A percentile compares a stretch with the other conserved stretches of the same genome.
Evolutionary conservation across 2,329 filamentous ascomycete genomes (phyloP).

Genomic region (Aspergillus quadrilineatus): DNA sequence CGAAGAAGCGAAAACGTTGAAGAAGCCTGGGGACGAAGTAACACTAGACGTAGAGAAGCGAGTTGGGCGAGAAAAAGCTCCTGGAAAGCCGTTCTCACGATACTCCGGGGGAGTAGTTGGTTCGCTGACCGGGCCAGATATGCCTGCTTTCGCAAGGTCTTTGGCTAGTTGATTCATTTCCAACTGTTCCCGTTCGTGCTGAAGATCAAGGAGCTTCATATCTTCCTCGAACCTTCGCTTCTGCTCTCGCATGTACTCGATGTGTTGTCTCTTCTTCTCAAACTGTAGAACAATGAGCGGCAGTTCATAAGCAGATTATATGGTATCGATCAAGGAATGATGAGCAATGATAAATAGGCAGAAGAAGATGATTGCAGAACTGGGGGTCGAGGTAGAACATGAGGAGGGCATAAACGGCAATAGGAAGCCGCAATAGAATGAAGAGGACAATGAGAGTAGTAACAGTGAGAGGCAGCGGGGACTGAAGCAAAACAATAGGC

Average conservation of each 20-base stretch:
- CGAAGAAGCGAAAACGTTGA: constrained; percentile 71
- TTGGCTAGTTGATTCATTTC: constrained; percentile 84
- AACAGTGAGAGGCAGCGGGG: not conserved
- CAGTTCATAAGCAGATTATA: constrained; percentile 5
- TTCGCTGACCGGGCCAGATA: constrained; percentile 79
- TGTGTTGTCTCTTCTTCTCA: constrained; percentile 90
- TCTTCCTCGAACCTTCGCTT: constrained; percentile 87
- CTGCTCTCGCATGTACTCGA: constrained; percentile 86
- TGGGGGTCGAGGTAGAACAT: not conserved
- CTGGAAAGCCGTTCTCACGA: constrained; percentile 75
- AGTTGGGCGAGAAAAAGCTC: constrained; percentile 78
- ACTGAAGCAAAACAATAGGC: not conserved
- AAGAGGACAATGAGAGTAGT: not conserved
- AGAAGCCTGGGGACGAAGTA: constrained; percentile 73
- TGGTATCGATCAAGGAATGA: not conserved
- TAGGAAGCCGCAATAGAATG: not conserved
- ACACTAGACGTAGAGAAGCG: constrained; percentile 87
- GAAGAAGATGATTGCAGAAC: constrained; percentile 1
- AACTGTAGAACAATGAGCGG: constrained; percentile 60
- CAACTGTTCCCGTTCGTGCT: constrained; percentile 77
- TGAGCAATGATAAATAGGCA: not conserved
- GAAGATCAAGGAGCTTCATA: constrained; percentile 83
- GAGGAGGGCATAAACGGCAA: not conserved
- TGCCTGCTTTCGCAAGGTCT: constrained; percentile 62
- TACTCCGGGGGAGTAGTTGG: constrained; percentile 96